These are phyloP conservation scores for Colletotrichum liaoningense DNA, from an alignment of 2,329 filamentous ascomycete species.

Conservation along the genomic window DNA sequence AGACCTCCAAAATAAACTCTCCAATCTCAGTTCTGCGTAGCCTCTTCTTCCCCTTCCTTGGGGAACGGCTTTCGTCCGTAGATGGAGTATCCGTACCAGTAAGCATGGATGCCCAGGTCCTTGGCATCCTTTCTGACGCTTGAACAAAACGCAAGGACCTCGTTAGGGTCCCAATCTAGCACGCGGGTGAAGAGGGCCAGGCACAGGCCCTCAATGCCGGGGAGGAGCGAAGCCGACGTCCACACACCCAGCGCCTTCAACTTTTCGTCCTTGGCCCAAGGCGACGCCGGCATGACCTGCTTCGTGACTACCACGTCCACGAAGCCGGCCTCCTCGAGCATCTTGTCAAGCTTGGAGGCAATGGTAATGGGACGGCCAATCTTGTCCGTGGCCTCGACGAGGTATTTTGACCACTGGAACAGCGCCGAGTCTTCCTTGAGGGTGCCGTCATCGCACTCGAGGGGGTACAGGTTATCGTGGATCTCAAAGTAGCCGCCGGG, in stretches of 20 bases:
- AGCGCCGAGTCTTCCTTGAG: constrained; percentile 37
- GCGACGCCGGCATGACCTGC: constrained; percentile 50
- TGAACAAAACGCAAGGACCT: constrained; percentile 41
- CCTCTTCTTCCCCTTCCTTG: neutral
- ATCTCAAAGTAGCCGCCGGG: constrained; percentile 45
- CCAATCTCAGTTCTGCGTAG: neutral
- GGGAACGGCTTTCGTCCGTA: constrained; percentile 22
- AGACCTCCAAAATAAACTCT: neutral
- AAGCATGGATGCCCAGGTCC: constrained; percentile 42
- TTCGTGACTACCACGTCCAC: constrained; percentile 41
- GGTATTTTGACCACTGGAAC: constrained; percentile 56
- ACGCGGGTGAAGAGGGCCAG: constrained; percentile 41
- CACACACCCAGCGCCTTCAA: constrained; percentile 51
- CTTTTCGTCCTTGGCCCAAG: constrained; percentile 55
- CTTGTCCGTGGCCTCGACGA: constrained; percentile 41
- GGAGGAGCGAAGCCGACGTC: constrained; percentile 37
- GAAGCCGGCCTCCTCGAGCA: constrained; percentile 43
- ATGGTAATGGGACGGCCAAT: constrained; percentile 25
- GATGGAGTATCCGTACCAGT: constrained; percentile 36
- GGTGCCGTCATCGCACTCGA: constrained; percentile 45
- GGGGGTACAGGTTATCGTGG: constrained; percentile 45
- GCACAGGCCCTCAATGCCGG: constrained; percentile 38
- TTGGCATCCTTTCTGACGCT: constrained; percentile 41
- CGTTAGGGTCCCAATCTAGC: constrained; percentile 38
- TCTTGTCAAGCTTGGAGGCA: constrained; percentile 34